Evolutionary conservation across 352 stramenopile genomes (phyloP), one percentile per base, ranked within the genome.

Genomic region (Phytophthora sp.): DNA sequence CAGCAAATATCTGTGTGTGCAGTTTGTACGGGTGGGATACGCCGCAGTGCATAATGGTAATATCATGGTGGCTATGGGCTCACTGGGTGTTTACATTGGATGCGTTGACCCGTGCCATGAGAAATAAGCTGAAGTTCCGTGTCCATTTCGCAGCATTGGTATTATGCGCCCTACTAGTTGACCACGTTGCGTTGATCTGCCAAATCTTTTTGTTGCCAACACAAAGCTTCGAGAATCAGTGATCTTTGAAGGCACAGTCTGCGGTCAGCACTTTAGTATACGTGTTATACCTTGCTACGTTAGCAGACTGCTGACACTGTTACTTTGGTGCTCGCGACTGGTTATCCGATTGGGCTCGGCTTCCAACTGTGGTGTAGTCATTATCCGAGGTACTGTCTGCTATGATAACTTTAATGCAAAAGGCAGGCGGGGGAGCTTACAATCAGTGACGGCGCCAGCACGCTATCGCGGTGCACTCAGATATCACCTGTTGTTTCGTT

Each of bases 51-150:
- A 17, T 56, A 10, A 53, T 69, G 27, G 45, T 64, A 5, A 15
- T 61, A 3, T 68, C 54, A 1, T 63, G 48, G 49, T 72, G 31
- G 64, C 21, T 59, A n/a, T 82, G 61, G 72, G 69, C 73, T 20
- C 58, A 66, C n/a, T 77, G 69, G 62, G 44, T 63, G 2, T 46
- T 76, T 15, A 79, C 55, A 15, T 38, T 84, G 2, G 74, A 82
- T 24, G 73, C 73, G 6, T 61, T 82, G 18, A 68, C 69, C 17
- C 73, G 69, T 0, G 24, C 68, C 15, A 69, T 76, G 46, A 60
- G 63, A 26, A 20, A 44, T 5, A 75, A 41, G 30, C 34, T 72
- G 2, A 37, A 37, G n/a, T 50, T 69, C 7, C 53, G 31, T 3
- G 30, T 54, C 38, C 31, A 18, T n/a, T 59, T 56, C 26, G 37